Conservation (phyloP, 148 eudicot species). For the Camellia granthamiana region DNA sequence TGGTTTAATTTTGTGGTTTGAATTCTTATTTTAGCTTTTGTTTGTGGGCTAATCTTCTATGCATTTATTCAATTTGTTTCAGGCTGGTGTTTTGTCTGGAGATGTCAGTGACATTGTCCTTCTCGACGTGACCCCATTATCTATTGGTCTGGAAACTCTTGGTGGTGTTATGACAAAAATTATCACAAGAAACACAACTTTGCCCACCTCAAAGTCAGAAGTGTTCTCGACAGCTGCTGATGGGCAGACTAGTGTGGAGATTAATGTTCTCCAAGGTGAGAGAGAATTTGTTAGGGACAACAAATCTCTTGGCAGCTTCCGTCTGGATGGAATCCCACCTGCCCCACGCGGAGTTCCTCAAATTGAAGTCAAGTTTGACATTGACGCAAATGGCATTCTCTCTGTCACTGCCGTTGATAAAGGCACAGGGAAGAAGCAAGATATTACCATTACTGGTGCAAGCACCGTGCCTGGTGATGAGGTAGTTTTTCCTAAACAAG, state of each 20-base stretch:
- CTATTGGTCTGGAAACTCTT: conserved; percentile 90
- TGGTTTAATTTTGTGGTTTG: background rate
- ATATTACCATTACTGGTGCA: conserved; percentile 93
- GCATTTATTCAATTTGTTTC: background rate
- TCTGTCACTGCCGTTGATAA: conserved; percentile 85
- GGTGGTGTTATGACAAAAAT: conserved; percentile 99
- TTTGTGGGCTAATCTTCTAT: background rate
- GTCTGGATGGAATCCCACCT: conserved; percentile 93
- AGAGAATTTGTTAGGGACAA: conserved; percentile 93
- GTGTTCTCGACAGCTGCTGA: conserved; percentile 98
- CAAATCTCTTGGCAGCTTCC: conserved; percentile 94
- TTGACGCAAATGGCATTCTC: conserved; percentile 89
- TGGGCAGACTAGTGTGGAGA: conserved; percentile 96
- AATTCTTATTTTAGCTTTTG: background rate
- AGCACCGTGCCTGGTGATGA: conserved; percentile 87
- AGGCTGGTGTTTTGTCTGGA: conserved; percentile 95
- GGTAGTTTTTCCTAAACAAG: conserved; percentile 33
- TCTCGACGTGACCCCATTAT: conserved; percentile 79
- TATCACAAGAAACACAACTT: conserved; percentile 83
- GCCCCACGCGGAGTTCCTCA: conserved; percentile 95
- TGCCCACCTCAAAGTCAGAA: conserved; percentile 93
- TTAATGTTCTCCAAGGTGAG: conserved; percentile 93
- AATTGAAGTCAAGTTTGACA: conserved; percentile 93
- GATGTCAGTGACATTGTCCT: conserved; percentile 92
- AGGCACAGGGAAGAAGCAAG: conserved; percentile 95